Percentiles rank a stretch among this genome's conserved stretches.
Evolutionary conservation across 2,329 filamentous ascomycete genomes (phyloP).

Genomic region (Alternaria arborescens): DNA sequence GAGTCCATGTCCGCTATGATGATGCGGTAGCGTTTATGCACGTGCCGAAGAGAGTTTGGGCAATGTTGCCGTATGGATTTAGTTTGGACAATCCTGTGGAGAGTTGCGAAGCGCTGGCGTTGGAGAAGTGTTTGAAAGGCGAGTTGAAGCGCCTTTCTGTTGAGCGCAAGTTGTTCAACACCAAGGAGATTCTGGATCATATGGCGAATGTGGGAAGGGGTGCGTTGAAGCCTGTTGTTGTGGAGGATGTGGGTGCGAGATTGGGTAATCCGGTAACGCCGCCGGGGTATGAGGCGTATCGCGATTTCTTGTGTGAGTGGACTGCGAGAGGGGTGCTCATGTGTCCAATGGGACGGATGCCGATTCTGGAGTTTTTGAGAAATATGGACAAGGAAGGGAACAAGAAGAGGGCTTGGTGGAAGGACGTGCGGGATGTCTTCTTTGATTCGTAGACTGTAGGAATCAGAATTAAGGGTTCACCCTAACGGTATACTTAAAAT

Average conservation of each 20-base stretch:
- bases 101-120: constrained; percentile 4
- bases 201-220: constrained; percentile 10
- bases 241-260: background rate
- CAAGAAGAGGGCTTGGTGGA: constrained; percentile 19
- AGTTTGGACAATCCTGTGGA: constrained; percentile 17
- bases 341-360: constrained; percentile 2
- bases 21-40: constrained; percentile 17
- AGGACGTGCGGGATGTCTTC: constrained; percentile 8
- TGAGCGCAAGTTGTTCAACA: background rate
- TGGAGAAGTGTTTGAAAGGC: constrained; percentile 2
- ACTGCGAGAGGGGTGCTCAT: constrained; percentile 19
- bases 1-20: background rate
- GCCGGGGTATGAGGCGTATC: constrained; percentile 20
- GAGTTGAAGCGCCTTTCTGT: constrained; percentile 14
- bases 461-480: background rate
- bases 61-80: constrained; percentile 12
- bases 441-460: background rate
- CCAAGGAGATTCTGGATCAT: constrained; percentile 14
- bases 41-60: background rate
- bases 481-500: background rate
- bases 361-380: constrained; percentile 14
- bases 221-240: constrained; percentile 13
- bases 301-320: constrained; percentile 22
- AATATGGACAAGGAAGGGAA: constrained; percentile 14
- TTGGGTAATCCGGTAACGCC: constrained; percentile 22